Evolutionary conservation across 2,329 filamentous ascomycete genomes (phyloP).

Genomic region (Aspergillus candidus): DNA sequence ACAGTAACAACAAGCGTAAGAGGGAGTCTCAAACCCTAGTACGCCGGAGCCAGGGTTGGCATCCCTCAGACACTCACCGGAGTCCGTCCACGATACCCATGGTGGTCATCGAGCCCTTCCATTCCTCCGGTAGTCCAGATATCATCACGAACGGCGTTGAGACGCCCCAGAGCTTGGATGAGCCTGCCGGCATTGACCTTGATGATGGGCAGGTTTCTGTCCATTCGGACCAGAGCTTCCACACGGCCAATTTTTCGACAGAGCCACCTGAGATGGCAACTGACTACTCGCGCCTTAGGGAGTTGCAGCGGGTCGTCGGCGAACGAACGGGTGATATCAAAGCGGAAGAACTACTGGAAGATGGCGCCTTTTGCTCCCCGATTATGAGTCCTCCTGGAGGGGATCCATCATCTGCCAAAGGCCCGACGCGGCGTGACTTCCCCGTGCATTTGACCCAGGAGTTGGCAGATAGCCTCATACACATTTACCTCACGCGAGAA

Average conservation of each 20-base stretch:
- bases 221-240: slow-evolving; percentile 6
- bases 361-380: not conserved
- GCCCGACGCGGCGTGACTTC: not conserved
- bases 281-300: not conserved
- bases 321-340: slow-evolving; percentile 6
- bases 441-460: slow-evolving; percentile 10
- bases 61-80: too few relatives aligned
- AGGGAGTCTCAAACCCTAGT: not conserved
- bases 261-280: not conserved
- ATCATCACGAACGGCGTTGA: not conserved
- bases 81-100: too few relatives aligned
- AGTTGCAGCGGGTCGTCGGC: slow-evolving; percentile 5
- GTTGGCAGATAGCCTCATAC: slow-evolving; percentile 13
- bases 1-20: not conserved
- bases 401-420: not conserved
- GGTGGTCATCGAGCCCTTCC: too few relatives aligned
- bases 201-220: not conserved
- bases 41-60: too few relatives aligned
- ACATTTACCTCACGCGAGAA: slow-evolving; percentile 18
- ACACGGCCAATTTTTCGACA: slow-evolving; percentile 2
- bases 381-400: not conserved
- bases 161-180: not conserved
- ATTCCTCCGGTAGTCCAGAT: not conserved
- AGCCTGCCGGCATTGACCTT: not conserved
- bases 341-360: slow-evolving; percentile 2